phyloP scores from a whole-genome alignment of 371 early-diverging fungal species.

The Lichtheimia hyalospora region DNA sequence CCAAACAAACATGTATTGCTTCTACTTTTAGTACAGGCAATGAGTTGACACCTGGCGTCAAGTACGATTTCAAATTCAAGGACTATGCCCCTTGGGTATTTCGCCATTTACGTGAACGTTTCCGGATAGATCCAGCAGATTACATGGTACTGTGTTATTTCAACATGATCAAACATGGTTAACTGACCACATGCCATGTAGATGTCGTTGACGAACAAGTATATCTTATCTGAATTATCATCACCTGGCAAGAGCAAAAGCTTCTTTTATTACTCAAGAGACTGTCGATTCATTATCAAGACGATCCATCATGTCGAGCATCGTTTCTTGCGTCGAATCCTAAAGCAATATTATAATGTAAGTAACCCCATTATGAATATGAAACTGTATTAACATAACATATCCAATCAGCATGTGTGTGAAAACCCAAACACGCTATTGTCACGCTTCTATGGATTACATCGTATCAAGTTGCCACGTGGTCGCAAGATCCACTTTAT shows the following conservation, averaged over 20 bases:
- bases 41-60: conserved; percentile 87
- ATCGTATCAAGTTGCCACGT: conserved; percentile 91
- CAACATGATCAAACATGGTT: not conserved
- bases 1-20: not conserved
- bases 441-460: conserved; percentile 92
- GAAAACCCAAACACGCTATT: conserved; percentile 89
- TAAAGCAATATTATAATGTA: conserved; percentile 82
- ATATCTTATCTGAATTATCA: conserved; percentile 89
- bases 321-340: conserved; percentile 82
- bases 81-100: conserved; percentile 98
- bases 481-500: conserved; percentile 95
- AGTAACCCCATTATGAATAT: not conserved
- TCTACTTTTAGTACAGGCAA: conserved; percentile 70
- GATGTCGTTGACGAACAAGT: conserved; percentile 92
- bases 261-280: conserved; percentile 95
- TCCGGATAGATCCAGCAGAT: conserved; percentile 87
- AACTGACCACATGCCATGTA: conserved; percentile 14
- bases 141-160: conserved; percentile 68
- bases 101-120: conserved; percentile 80
- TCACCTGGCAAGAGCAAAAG: conserved; percentile 94
- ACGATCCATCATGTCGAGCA: conserved; percentile 94
- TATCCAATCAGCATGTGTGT: conserved; percentile 69
- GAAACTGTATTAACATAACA: not conserved
- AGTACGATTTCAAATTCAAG: conserved; percentile 97
- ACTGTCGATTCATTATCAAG: conserved; percentile 98